These are phyloP conservation scores for Coemansia sp. DNA, from an alignment of 192 early-diverging fungal genomes.

Conservation along the genomic window DNA sequence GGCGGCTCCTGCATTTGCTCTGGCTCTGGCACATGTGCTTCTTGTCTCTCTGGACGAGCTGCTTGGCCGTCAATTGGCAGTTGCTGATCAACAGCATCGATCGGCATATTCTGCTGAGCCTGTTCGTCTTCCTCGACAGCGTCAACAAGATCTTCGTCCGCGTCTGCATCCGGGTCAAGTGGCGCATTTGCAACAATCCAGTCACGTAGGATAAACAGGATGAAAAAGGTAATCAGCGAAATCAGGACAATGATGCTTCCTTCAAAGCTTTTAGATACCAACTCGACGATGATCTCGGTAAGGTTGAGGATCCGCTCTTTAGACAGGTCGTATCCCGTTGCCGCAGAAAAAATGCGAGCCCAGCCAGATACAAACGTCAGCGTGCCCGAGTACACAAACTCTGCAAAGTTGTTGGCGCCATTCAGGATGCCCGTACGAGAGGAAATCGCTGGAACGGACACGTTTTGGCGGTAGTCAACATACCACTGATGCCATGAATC, in stretches of 20 bases:
- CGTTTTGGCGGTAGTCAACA: slow-evolving; percentile 11
- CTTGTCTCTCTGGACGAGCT: neutral
- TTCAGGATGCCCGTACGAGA: slow-evolving; percentile 48
- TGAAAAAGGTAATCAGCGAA: slow-evolving; percentile 78
- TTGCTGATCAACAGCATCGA: neutral
- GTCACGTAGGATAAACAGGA: slow-evolving; percentile 82
- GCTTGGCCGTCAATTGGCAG: neutral
- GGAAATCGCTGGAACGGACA: slow-evolving; percentile 20
- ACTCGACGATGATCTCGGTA: slow-evolving; percentile 34
- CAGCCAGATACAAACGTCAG: slow-evolving; percentile 14
- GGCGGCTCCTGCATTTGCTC: neutral
- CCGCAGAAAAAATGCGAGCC: slow-evolving; percentile 5
- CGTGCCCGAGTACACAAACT: slow-evolving; percentile 31
- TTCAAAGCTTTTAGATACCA: slow-evolving; percentile 75
- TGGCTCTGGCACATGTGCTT: neutral
- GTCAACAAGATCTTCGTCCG: neutral
- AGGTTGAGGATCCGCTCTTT: slow-evolving; percentile 20
- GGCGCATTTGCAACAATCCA: slow-evolving; percentile 68
- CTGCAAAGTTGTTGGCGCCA: slow-evolving; percentile 29
- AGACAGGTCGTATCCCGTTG: slow-evolving; percentile 21
- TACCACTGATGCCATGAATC: slow-evolving; percentile 49
- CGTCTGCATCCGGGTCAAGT: slow-evolving; percentile 5
- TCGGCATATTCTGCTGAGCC: neutral
- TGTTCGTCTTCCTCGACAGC: neutral
- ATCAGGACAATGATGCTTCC: slow-evolving; percentile 79